phyloP scores from a whole-genome alignment of 768 basidiomycete species.

The Boletus pseudopeckii region DNA sequence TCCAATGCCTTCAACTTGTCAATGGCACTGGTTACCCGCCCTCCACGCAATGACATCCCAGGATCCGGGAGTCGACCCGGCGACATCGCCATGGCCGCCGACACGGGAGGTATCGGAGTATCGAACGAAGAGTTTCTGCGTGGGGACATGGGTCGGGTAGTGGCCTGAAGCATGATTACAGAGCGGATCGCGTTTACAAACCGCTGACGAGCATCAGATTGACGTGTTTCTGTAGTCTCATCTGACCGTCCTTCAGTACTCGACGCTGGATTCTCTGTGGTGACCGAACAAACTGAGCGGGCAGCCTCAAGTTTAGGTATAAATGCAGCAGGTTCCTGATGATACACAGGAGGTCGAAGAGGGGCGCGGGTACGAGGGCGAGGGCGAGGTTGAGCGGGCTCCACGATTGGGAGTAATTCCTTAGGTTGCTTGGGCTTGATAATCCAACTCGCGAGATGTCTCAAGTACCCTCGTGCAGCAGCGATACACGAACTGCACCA shows the following conservation, averaged over 20 bases:
- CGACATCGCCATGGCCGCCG: constrained; percentile 25
- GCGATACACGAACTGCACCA: constrained; percentile 26
- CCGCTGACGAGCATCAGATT: constrained; percentile 33
- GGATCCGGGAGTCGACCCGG: constrained; percentile 34
- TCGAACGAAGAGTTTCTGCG: constrained; percentile 31
- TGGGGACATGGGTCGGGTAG: constrained; percentile 30
- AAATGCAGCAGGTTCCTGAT: constrained; percentile 21
- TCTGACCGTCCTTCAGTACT: constrained; percentile 28
- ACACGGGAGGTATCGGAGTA: constrained; percentile 21
- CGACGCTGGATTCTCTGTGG: constrained; percentile 26
- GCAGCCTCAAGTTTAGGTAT: constrained; percentile 20
- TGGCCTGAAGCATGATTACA: constrained; percentile 43
- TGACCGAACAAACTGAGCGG: constrained; percentile 25
- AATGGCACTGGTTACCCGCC: constrained; percentile 39
- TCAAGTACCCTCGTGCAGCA: constrained; percentile 19
- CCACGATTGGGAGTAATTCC: constrained; percentile 23
- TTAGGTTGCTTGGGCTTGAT: constrained; percentile 20
- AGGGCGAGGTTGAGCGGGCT: constrained; percentile 20
- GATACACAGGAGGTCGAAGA: constrained; percentile 13
- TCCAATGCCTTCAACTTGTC: constrained; percentile 41
- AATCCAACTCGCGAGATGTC: constrained; percentile 24
- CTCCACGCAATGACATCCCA: constrained; percentile 34
- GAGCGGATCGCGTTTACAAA: constrained; percentile 44
- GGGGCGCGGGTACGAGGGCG: constrained; percentile 10
- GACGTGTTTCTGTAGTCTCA: constrained; percentile 25